Conservation (phyloP, 768 basidiomycete genomes). For the Podaxis mareebaensis region DNA sequence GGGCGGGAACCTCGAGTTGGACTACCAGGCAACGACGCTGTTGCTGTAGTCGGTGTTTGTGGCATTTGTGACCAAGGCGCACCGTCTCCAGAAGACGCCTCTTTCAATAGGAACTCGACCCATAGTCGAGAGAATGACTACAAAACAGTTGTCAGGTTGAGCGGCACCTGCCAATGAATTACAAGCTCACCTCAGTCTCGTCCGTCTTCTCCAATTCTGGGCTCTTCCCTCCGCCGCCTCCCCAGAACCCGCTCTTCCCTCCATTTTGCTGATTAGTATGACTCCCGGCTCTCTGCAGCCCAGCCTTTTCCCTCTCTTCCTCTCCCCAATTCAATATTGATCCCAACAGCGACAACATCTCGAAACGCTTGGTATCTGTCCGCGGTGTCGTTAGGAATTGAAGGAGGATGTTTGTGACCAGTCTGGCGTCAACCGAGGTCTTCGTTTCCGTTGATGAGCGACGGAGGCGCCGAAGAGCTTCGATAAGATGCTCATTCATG, state of each 20-base stretch:
- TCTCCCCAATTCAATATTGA: slow-evolving; percentile 95
- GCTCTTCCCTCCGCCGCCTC: slow-evolving; percentile 39
- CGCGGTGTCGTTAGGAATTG: slow-evolving; percentile 90
- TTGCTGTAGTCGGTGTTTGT: slow-evolving; percentile 24
- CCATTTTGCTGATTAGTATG: slow-evolving; percentile 16
- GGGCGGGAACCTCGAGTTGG: slow-evolving; percentile 25
- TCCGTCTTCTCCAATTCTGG: slow-evolving; percentile 76
- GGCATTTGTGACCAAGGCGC: slow-evolving; percentile 16
- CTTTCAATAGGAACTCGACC: slow-evolving; percentile 97
- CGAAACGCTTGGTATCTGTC: slow-evolving; percentile 92
- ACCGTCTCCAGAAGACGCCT: slow-evolving; percentile 59
- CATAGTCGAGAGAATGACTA: slow-evolving; percentile 97
- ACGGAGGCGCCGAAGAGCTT: slow-evolving; percentile 92
- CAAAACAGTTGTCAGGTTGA: slow-evolving; percentile 2
- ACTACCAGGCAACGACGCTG: slow-evolving; percentile 35
- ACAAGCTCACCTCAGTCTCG: slow-evolving; percentile 70
- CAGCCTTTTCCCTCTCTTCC: slow-evolving; percentile 87
- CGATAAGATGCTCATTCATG: slow-evolving; percentile 96
- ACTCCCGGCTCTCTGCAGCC: slow-evolving; percentile 60
- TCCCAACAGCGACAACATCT: slow-evolving; percentile 88
- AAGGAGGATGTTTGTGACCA: slow-evolving; percentile 92
- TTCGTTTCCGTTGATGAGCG: slow-evolving; percentile 86
- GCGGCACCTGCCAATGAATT: neutral
- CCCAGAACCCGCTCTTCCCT: slow-evolving; percentile 39
- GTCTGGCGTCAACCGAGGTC: slow-evolving; percentile 73